Percentiles rank a stretch among this genome's conserved stretches.
phyloP scores from a whole-genome alignment of 768 basidiomycete genomes.

The Rhizopogon rudus region DNA sequence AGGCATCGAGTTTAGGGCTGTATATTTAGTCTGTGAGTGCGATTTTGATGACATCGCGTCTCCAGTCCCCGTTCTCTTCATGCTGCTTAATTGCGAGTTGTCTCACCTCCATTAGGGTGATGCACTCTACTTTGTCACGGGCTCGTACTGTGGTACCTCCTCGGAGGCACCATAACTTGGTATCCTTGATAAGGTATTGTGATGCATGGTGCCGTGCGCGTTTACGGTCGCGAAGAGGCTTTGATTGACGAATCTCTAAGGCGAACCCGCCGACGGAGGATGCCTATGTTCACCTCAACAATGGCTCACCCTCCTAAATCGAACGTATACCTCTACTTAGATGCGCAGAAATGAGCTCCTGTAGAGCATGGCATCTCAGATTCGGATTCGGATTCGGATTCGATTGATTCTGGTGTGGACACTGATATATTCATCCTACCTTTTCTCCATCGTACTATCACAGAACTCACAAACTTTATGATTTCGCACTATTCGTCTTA shows the following conservation, averaged over 20 bases:
- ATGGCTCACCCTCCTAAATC: conserved; percentile 31
- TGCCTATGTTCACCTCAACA: conserved; percentile 62
- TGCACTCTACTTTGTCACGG: background rate
- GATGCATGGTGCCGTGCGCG: no score
- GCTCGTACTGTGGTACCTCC: conserved; percentile 6
- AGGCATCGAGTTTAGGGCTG: conserved; percentile 23
- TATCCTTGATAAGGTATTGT: no score
- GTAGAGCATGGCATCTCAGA: background rate
- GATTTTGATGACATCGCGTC: conserved; percentile 28
- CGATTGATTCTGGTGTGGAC: background rate
- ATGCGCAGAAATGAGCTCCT: background rate
- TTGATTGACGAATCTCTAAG: conserved; percentile 34
- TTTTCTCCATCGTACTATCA: background rate
- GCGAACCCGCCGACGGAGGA: conserved; percentile 71
- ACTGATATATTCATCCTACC: background rate
- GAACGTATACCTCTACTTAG: background rate
- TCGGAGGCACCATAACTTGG: no score
- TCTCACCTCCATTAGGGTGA: conserved; percentile 4
- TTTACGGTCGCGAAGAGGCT: no score
- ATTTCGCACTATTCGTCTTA: background rate
- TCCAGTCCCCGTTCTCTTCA: conserved; percentile 24
- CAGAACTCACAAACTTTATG: conserved; percentile 6
- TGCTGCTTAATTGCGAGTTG: background rate
- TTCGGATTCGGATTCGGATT: background rate
- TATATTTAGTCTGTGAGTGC: conserved; percentile 18